These are phyloP conservation scores for Cylindrotheca fusiformis DNA, from an alignment of 108 stramenopile species.

Conservation along the genomic window DNA sequence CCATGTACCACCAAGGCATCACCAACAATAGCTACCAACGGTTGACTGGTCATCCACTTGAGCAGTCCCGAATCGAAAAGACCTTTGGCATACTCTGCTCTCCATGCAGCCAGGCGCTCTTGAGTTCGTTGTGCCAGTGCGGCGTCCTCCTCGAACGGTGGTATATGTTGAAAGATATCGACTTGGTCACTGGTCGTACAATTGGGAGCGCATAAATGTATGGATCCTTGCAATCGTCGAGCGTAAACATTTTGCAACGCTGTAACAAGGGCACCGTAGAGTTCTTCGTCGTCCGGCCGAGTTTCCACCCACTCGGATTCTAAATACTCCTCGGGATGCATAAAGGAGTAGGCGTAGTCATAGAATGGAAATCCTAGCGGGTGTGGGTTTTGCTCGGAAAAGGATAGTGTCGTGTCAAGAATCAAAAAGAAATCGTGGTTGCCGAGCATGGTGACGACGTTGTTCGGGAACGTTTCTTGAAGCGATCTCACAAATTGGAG, in stretches of 20 bases:
- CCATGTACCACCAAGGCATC: slow-evolving; percentile 16
- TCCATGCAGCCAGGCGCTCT: not conserved
- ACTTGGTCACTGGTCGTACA: not conserved
- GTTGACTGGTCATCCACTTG: slow-evolving; percentile 16
- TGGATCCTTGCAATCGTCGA: not conserved
- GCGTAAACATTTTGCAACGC: not conserved
- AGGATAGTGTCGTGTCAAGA: not conserved
- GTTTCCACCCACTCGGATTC: slow-evolving; percentile 1
- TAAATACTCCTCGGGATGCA: not conserved
- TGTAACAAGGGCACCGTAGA: not conserved
- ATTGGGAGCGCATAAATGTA: not conserved
- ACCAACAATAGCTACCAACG: slow-evolving; percentile 12
- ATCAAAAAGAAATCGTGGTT: not conserved
- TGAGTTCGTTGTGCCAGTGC: not conserved
- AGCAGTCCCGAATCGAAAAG: slow-evolving; percentile 10
- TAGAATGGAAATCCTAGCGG: not conserved
- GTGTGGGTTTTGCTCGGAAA: not conserved
- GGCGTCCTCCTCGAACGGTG: not conserved
- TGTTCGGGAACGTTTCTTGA: not conserved
- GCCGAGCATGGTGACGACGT: not conserved
- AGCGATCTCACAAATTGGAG: not conserved
- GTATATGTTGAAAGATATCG: not conserved
- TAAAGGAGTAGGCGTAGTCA: not conserved
- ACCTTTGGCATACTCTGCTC: slow-evolving; percentile 7
- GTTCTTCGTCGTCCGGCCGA: not conserved